Base-by-base conservation (phyloP, 495 filamentous ascomycete genomes). In the Hypoxylon perforatum region DNA sequence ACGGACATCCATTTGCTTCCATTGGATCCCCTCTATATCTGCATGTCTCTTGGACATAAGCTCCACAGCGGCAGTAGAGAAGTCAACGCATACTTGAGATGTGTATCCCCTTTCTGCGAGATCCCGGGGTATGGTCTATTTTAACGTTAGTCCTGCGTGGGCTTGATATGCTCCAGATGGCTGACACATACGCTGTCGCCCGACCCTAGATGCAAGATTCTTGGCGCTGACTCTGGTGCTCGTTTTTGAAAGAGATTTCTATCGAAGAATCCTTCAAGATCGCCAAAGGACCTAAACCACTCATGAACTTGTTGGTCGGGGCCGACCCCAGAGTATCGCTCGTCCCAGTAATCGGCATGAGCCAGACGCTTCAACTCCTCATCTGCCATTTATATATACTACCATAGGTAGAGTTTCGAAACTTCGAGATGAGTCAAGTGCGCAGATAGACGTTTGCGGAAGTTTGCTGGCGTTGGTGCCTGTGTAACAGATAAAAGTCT, bases 21-120 rank as follows among this genome's bases (percentile, higher is more conserved):
- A 88, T 51, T 76, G 60, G 11, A 85, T 79, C 0, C 77, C 73
- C 12, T 61, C 25, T 35, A 67, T 65, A 22, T 66, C 71, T 15
- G 68, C 58, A 47, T 84, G 78, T 30, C 77, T 74, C 4, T 75
- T 65, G 9, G 60, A 70, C 85, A 88, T 89, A 10, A 76, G 57
- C 3, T 80, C 63, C 10, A 88, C 81, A 12, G 86, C 82, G 1
- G 80, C 76, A 2, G 75, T 45, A 0, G 86, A 88, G 71, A 89
- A 88, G 71, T 89, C 86, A 44, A 88, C 70, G 61, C 81, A 84
- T 9, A 81, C 65, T 63, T 90, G 87, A n/a, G 77, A 76, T 2
- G 55, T 75, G 62, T 88, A 88, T 17, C 84, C 83, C 3, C 73
- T 75, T 33, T 64, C 50, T 12, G 39, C 75, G 69, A 4, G 88